A percentile compares a stretch with the other conserved stretches of the same genome.
Evolutionary conservation across 768 basidiomycete genomes (phyloP).

Genomic region (Boletellus ananas): DNA sequence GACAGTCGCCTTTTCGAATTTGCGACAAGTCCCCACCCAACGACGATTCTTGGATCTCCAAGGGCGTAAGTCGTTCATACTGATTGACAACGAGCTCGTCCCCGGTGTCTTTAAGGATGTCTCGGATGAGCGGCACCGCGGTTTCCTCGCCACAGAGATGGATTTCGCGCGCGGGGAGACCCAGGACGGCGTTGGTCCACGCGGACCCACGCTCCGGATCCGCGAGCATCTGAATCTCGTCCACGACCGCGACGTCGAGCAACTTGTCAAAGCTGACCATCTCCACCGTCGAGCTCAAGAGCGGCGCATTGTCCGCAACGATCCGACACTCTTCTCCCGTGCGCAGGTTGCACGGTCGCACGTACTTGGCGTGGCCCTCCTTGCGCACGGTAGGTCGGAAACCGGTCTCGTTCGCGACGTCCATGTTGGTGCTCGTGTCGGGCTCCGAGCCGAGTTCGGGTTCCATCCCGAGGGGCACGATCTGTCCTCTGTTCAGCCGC

Average conservation of each 20-base stretch:
- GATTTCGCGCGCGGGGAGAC: slow-evolving; percentile 70
- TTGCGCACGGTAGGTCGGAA: slow-evolving; percentile 29
- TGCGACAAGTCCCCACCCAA: slow-evolving; percentile 57
- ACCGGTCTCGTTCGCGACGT: slow-evolving; percentile 19
- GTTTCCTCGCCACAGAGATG: slow-evolving; percentile 97
- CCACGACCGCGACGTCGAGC: slow-evolving; percentile 85
- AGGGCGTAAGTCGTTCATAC: slow-evolving; percentile 87
- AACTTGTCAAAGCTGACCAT: slow-evolving; percentile 55
- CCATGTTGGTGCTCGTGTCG: slow-evolving; percentile 35
- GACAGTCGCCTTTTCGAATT: slow-evolving; percentile 80
- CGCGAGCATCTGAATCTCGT: slow-evolving; percentile 95
- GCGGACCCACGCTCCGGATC: slow-evolving; percentile 73
- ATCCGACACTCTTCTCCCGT: slow-evolving; percentile 90
- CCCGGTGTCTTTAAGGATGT: slow-evolving; percentile 68
- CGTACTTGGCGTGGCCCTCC: slow-evolving; percentile 45
- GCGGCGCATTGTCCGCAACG: slow-evolving; percentile 49
- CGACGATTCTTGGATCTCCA: slow-evolving; percentile 63
- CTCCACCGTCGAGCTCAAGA: slow-evolving; percentile 90
- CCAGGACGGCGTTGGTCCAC: slow-evolving; percentile 83
- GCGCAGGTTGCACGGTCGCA: slow-evolving; percentile 73
- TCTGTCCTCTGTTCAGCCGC: slow-evolving; percentile 84
- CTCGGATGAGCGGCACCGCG: slow-evolving; percentile 74
- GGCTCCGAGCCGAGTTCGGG: slow-evolving; percentile 37
- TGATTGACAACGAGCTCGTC: slow-evolving; percentile 76
- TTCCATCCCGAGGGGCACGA: slow-evolving; percentile 66